Base-by-base conservation (phyloP, 1,284 basidiomycete genomes). In the Cutaneotrichosporon sp. region DNA sequence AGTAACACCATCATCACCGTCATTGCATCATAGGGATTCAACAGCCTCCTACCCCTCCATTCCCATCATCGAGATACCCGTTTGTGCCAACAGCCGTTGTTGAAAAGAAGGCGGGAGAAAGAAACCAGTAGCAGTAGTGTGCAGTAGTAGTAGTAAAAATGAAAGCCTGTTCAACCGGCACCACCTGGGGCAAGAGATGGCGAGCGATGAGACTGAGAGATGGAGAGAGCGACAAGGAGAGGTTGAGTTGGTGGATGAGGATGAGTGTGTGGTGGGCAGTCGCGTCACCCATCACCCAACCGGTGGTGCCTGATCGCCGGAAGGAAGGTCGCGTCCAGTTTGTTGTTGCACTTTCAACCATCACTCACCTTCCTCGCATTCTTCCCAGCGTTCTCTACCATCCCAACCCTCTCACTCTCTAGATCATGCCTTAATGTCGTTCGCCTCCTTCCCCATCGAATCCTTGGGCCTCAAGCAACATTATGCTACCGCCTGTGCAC, bases 111-210 rank as follows among this genome's bases (percentile, higher is more conserved):
- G 61, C 50, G 42, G 43, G 24, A 56, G 25, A 49, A n/a, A 59
- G 52, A 56, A 27, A 38, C 27, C 34, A 63, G 54, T 46, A 60
- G 58, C 54, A 62, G 62, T 52, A 63, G 59, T 58, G 57, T 59
- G 29, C 24, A 50, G 55, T 57, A 57, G 54, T 52, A 57, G 46
- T 36, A 57, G n/a, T 24, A 34, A 66, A 76, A 70, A 78, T 75
- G 72, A 71, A 70, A 77, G 75, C 75, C 76, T 78, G 76, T 78
- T 78, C 76, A 78, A 78, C 76, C 76, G 76, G 76, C 74, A 75
- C 70, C 51, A 46, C 13, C 33, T 27, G 43, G 54, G 25, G 43
- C 43, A 24, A 20, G n/a, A n/a, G n/a, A n/a, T n/a, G n/a, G n/a
- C n/a, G n/a, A n/a, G n/a, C n/a, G n/a, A n/a, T n/a, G n/a, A n/a